Conservation (phyloP, 2,329 filamentous ascomycete genomes). For the Neobulgaria alba region DNA sequence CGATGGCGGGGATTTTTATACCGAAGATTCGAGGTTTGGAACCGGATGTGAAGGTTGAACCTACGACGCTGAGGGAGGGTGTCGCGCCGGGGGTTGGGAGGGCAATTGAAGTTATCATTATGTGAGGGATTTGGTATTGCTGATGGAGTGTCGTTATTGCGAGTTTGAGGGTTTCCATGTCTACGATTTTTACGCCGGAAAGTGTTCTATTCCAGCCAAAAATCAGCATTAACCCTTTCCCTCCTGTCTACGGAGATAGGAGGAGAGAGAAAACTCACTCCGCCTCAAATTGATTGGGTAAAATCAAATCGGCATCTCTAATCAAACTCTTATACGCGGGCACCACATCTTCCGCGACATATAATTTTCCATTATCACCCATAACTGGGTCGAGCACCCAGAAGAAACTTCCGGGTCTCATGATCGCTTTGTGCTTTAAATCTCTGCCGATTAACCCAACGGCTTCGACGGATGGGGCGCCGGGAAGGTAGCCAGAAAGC, state of each 20-base stretch:
- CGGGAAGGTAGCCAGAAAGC: slow-evolving; percentile 90
- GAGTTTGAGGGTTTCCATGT: slow-evolving; percentile 60
- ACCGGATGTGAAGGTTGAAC: slow-evolving; percentile 60
- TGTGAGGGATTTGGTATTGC: slow-evolving; percentile 69
- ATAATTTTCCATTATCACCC: slow-evolving; percentile 89
- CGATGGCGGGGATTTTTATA: slow-evolving; percentile 76
- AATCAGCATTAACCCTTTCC: slow-evolving; percentile 7
- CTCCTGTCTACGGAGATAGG: not conserved
- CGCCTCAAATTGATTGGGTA: slow-evolving; percentile 96
- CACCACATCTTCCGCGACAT: slow-evolving; percentile 85
- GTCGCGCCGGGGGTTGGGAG: slow-evolving; percentile 47
- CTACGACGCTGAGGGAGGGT: slow-evolving; percentile 60
- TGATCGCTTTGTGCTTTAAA: slow-evolving; percentile 56
- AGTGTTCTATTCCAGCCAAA: slow-evolving; percentile 56
- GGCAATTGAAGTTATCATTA: slow-evolving; percentile 83
- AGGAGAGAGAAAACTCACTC: slow-evolving; percentile 59
- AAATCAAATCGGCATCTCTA: slow-evolving; percentile 75
- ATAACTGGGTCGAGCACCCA: slow-evolving; percentile 98
- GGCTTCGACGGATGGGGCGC: slow-evolving; percentile 72
- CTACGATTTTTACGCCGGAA: slow-evolving; percentile 74
- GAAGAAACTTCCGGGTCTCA: slow-evolving; percentile 71
- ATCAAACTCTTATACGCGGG: slow-evolving; percentile 80
- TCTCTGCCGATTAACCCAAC: slow-evolving; percentile 80
- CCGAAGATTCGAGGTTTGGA: slow-evolving; percentile 75
- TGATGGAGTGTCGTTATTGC: slow-evolving; percentile 74